Evolutionary conservation across 495 filamentous ascomycete species (phyloP), one percentile per base, ranked within the genome.

Genomic region (Aspergillus taichungensis): DNA sequence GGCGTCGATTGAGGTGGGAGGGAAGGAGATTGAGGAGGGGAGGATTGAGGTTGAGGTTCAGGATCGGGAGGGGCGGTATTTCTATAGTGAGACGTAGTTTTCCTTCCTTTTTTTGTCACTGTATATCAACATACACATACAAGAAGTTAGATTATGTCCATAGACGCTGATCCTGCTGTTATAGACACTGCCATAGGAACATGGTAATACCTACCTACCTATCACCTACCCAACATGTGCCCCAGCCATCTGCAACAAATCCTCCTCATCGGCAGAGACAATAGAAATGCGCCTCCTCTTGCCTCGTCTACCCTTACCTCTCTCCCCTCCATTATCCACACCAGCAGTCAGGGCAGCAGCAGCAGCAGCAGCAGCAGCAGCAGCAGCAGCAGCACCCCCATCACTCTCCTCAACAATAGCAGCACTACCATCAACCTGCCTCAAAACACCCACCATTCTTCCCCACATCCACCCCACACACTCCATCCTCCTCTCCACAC

Each of bases 21-120:
- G 91, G 32, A 81, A 83, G 71, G 88, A 91, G 64, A 64, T 97
- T 13, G 81, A 90, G 64, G 87, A 94, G 68, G 84, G 83, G 31
- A 80, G 72, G 57, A 90, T 97, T 47, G 84, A 90, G 67, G 88
- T 96, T 8, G 71, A 62, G 37, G 86, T 96, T 11, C 76, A 84
- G 66, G 85, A 94, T 59, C 73, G 77, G 7, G 76, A 69, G 49
- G 72, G 73, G 10, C 56, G 59, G 5, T 75, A 73, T 55, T 57
- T 60, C 52, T 73, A 69, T 46, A 61, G 63, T 51, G 69, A 73
- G 63, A 73, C 69, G 37, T 73, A 57, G 30, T 37, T 6, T 9
- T 18, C 30, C 18, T 24, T 4, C 4, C 18, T 24, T 24, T 24
- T 4, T 1, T 24, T 4, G 18, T 24, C 18, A 24, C 18, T 24